Conservation (phyloP, 805 yeast species). For the Ogataea methanolica region DNA sequence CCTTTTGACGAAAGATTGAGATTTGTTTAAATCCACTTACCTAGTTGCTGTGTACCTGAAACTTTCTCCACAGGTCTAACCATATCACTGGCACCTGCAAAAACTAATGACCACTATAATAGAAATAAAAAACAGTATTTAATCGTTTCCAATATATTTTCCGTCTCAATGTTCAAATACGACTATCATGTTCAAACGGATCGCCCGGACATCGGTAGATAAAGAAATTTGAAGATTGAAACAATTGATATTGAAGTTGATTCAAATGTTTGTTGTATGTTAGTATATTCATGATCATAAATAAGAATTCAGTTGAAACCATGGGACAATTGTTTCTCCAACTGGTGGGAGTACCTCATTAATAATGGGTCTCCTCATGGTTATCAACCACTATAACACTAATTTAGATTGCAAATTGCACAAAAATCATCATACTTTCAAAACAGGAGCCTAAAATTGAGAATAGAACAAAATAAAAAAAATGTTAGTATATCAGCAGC, state of each 20-base stretch:
- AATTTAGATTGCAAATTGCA: too few relatives aligned
- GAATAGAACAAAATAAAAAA: neutral
- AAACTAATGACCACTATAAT: constrained; percentile 77
- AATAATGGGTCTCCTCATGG: too few relatives aligned
- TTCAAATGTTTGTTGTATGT: too few relatives aligned
- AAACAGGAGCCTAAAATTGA: constrained; percentile 45
- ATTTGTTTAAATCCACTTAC: constrained; percentile 10
- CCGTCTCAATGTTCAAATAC: neutral
- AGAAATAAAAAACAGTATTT: neutral
- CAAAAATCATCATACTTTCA: constrained; percentile 35
- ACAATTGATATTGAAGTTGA: too few relatives aligned
- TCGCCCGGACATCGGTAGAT: too few relatives aligned
- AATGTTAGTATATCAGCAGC: constrained; percentile 7
- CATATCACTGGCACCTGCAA: constrained; percentile 87
- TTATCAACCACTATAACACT: too few relatives aligned
- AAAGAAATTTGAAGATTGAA: too few relatives aligned
- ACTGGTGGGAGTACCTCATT: too few relatives aligned
- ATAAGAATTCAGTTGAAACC: too few relatives aligned
- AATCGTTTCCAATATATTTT: neutral
- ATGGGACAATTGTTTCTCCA: too few relatives aligned
- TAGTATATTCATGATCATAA: too few relatives aligned
- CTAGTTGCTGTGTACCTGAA: constrained; percentile 79
- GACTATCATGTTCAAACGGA: neutral
- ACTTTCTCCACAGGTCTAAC: constrained; percentile 88
- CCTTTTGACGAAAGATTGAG: too few relatives aligned